phyloP scores from a whole-genome alignment of 1,284 basidiomycete genomes.

The Phaffia rhodozyma region DNA sequence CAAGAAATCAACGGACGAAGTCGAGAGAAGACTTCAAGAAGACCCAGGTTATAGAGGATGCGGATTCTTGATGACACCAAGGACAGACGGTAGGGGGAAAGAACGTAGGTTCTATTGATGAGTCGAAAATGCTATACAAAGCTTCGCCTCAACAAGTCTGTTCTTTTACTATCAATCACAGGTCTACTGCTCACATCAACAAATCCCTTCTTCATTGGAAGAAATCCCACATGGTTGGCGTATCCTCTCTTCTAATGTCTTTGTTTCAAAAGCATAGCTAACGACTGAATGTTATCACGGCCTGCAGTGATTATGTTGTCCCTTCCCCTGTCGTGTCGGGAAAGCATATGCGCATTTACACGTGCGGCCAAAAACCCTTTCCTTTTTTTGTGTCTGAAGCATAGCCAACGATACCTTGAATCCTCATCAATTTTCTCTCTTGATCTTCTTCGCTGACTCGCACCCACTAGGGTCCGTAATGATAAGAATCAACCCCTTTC shows the following conservation, averaged over 20 bases:
- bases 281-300: not conserved
- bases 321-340: conserved; percentile 1
- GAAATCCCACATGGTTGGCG: not conserved
- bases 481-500: not conserved
- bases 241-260: not conserved
- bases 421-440: not conserved
- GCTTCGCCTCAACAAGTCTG: no score
- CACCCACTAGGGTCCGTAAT: not conserved
- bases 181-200: conserved; percentile 4
- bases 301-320: not conserved
- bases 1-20: not conserved
- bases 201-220: conserved; percentile 6
- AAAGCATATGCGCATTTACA: conserved; percentile 2
- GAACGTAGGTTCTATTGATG: not conserved
- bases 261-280: not conserved
- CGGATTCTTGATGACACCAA: not conserved
- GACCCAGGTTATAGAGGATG: not conserved
- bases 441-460: no score
- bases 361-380: not conserved
- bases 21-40: not conserved
- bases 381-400: not conserved
- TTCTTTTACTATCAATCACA: not conserved
- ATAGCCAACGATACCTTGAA: not conserved
- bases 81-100: not conserved
- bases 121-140: not conserved